Conservation (phyloP, 2,329 filamentous ascomycete species). For the Aspergillus neoniger region DNA sequence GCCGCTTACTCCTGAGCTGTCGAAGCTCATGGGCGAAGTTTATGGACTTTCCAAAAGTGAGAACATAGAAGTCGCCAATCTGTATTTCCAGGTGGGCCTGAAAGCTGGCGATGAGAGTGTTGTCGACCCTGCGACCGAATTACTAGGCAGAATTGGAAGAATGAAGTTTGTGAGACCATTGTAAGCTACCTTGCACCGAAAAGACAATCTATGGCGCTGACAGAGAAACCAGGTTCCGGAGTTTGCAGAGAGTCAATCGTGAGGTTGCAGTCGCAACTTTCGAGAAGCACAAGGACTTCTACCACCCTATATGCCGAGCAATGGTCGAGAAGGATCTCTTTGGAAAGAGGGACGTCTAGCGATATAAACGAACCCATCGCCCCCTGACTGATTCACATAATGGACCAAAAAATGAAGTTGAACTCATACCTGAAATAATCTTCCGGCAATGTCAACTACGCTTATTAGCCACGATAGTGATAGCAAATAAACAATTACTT, state of each 20-base stretch:
- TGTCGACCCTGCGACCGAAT: constrained; percentile 69
- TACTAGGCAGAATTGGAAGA: constrained; percentile 79
- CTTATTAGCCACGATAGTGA: not conserved
- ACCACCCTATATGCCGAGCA: constrained; percentile 86
- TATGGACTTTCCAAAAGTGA: constrained; percentile 74
- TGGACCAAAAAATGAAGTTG: not conserved
- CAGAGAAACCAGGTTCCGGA: constrained; percentile 52
- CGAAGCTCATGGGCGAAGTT: constrained; percentile 69
- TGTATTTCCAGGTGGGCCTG: constrained; percentile 79
- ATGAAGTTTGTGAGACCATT: constrained; percentile 97
- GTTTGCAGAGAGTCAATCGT: constrained; percentile 72
- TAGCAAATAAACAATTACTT: not conserved
- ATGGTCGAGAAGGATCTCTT: constrained; percentile 85
- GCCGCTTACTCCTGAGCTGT: constrained; percentile 64
- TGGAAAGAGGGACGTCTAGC: constrained; percentile 38
- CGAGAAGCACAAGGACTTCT: constrained; percentile 84
- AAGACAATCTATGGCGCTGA: constrained; percentile 16
- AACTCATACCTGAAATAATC: not conserved
- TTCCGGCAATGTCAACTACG: not conserved
- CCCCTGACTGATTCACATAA: not conserved
- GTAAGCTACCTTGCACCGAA: constrained; percentile 43
- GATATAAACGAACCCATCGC: not conserved
- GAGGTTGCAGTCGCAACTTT: constrained; percentile 79
- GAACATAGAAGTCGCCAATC: constrained; percentile 82
- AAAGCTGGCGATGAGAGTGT: constrained; percentile 69